phyloP scores from a whole-genome alignment of 352 stramenopile genomes.

The Globisporangium nagaii region DNA sequence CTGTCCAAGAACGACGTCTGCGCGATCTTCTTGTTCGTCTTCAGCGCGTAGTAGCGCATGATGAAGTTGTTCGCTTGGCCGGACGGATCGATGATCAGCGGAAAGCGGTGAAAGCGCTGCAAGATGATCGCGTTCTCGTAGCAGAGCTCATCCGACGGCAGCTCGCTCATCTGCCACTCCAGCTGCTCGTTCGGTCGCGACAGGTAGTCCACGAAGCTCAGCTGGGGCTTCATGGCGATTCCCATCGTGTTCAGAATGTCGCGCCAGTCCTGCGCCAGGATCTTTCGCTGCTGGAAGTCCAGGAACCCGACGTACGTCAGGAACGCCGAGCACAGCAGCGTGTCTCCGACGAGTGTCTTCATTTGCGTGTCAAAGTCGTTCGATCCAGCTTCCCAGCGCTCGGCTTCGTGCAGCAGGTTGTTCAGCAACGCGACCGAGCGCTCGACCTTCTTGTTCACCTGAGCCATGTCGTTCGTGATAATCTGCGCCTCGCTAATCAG shows the following conservation, averaged over 20 bases:
- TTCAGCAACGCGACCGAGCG: constrained; percentile 97
- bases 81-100: constrained; percentile 98
- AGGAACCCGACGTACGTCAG: constrained; percentile 99
- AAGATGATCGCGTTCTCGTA: constrained; percentile 99
- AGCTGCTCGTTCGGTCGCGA: constrained; percentile 93
- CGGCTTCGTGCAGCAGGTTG: constrained; percentile 96
- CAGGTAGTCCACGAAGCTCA: constrained; percentile 96
- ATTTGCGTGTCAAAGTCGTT: constrained; percentile 97
- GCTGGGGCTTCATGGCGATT: constrained; percentile 75
- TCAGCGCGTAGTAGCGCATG: constrained; percentile 95
- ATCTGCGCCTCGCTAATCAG: constrained; percentile 97
- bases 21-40: constrained; percentile 91
- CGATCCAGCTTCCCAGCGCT: constrained; percentile 96
- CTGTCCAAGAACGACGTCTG: constrained; percentile 99
- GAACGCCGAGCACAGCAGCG: constrained; percentile 94
- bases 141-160: constrained; percentile 96
- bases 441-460: constrained; percentile 96
- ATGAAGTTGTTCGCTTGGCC: constrained; percentile 98
- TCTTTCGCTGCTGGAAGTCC: constrained; percentile 95
- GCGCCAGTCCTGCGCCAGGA: constrained; percentile 94
- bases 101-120: constrained; percentile 95
- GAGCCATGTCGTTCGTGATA: constrained; percentile 98
- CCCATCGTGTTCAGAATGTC: constrained; percentile 92
- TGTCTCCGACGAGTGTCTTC: constrained; percentile 96
- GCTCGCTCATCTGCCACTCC: constrained; percentile 93